These are phyloP conservation scores for Epichloe typhina DNA, from an alignment of 2,329 filamentous ascomycete species.

Conservation along the genomic window DNA sequence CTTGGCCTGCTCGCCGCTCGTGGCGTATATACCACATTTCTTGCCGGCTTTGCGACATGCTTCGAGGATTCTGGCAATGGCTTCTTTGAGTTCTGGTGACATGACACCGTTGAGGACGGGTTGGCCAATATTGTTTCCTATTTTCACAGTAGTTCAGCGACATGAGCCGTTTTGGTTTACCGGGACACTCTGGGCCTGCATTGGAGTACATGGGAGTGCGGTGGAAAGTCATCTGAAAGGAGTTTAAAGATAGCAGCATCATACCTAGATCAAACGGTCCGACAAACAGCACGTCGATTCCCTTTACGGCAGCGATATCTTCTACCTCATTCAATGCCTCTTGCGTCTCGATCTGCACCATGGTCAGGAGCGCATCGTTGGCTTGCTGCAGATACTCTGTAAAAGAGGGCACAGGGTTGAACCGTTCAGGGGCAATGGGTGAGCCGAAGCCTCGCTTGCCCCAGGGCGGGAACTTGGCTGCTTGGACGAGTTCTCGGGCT, in stretches of 20 bases:
- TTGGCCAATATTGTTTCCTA: constrained; percentile 45
- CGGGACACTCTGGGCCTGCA: background rate
- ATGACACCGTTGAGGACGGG: constrained; percentile 49
- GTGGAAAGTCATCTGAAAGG: no score
- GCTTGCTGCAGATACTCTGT: constrained; percentile 37
- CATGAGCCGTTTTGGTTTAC: background rate
- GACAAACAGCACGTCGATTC: constrained; percentile 51
- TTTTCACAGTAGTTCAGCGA: background rate
- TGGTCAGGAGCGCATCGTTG: constrained; percentile 42
- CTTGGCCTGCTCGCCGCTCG: constrained; percentile 41
- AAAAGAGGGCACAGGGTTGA: constrained; percentile 29
- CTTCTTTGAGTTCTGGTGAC: constrained; percentile 42
- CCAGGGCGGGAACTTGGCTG: constrained; percentile 36
- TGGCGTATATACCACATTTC: constrained; percentile 49
- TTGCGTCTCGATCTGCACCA: constrained; percentile 55
- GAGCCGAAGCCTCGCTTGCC: constrained; percentile 37
- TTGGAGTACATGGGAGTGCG: background rate
- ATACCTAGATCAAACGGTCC: constrained; percentile 51
- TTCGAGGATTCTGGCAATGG: constrained; percentile 43
- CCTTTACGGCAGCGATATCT: constrained; percentile 45
- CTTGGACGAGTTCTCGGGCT: constrained; percentile 30
- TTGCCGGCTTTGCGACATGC: constrained; percentile 50
- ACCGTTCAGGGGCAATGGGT: constrained; percentile 30
- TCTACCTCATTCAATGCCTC: constrained; percentile 48
- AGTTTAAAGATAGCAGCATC: background rate